Conservation (phyloP, 441 rosid genomes). For the Hura crepitans region DNA sequence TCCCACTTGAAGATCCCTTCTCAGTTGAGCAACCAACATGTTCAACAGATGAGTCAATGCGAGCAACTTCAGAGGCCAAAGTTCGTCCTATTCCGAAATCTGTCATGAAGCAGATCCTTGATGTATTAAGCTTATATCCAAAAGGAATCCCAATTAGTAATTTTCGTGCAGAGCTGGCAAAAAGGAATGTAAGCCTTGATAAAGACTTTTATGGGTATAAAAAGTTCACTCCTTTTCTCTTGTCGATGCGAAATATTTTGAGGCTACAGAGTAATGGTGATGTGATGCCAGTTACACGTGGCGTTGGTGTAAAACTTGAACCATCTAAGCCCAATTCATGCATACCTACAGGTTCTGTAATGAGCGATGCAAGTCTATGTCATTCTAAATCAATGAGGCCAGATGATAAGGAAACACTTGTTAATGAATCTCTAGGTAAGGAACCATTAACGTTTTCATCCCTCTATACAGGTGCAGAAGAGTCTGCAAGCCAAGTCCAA, state of each 20-base stretch:
- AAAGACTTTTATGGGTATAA: slow-evolving; percentile 55
- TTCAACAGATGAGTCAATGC: slow-evolving; percentile 31
- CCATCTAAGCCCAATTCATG: slow-evolving; percentile 23
- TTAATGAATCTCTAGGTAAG: slow-evolving; percentile 21
- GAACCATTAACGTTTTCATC: slow-evolving; percentile 21
- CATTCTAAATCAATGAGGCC: slow-evolving; percentile 16
- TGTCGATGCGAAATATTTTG: slow-evolving; percentile 59
- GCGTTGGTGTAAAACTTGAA: slow-evolving; percentile 31
- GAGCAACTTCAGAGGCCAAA: slow-evolving; percentile 30
- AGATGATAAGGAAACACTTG: slow-evolving; percentile 22
- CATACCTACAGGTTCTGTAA: slow-evolving; percentile 8
- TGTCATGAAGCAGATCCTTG: slow-evolving; percentile 45
- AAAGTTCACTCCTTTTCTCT: slow-evolving; percentile 54
- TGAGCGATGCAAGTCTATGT: slow-evolving; percentile 21
- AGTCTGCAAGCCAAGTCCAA: slow-evolving; percentile 20
- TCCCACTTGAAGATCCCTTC: slow-evolving; percentile 68
- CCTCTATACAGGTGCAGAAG: slow-evolving; percentile 18
- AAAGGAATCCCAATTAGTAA: slow-evolving; percentile 49
- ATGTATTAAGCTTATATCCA: slow-evolving; percentile 46
- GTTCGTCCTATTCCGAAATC: slow-evolving; percentile 40
- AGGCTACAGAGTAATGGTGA: slow-evolving; percentile 35
- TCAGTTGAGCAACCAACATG: slow-evolving; percentile 29
- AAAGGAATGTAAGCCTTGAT: slow-evolving; percentile 36
- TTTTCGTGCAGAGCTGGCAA: slow-evolving; percentile 50
- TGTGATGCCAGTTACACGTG: slow-evolving; percentile 39